Base-by-base conservation (phyloP, 257 asterid genomes). In the Knoxia roxburghii region DNA sequence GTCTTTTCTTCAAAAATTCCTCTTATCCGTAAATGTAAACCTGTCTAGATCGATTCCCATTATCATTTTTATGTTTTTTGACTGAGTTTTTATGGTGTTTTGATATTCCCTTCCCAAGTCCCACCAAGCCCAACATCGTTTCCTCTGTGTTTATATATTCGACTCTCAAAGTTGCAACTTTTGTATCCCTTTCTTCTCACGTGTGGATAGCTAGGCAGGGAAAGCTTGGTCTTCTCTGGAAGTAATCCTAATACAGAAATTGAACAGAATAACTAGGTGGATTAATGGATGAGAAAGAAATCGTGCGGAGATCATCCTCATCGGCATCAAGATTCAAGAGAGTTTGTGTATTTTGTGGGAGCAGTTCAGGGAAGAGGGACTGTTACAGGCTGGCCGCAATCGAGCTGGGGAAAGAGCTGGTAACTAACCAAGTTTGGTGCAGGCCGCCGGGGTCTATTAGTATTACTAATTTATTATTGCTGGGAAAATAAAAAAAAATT, bases 301-400 rank as follows among this genome's bases (percentile, higher is more conserved):
- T 30, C 12, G 73, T 52, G 29, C 65, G 4, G 0, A 41, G 73
- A 68, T 84, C 89, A 32, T n/a, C n/a, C n/a, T n/a, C n/a, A n/a
- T n/a, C n/a, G n/a, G n/a, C n/a, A n/a, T 83, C 88, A 18, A 83
- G 86, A 58, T 88, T 88, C 69, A 82, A 80, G 59, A 68, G 76
- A 12, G 93, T 86, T 1, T 88, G 96, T 39, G 96, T 88, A 4
- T 86, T 76, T 75, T 82, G 93, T 54, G 96, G 96, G 23, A 88
- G 96, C 66, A 88, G 90, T 46, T 68, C 89, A 35, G 96, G 94
- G 14, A 86, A 86, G 71, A 79, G 91, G 67, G 86, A 84, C 13
- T 84, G 87, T 63, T 88, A 84, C 76, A 78, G 72, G 65, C 80
- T 82, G 37, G 96, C 89, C 2, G 91, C 96, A 2, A 49, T 88